Evolutionary conservation across 352 stramenopile genomes (phyloP).

Genomic region (Globisporangium barbulae): DNA sequence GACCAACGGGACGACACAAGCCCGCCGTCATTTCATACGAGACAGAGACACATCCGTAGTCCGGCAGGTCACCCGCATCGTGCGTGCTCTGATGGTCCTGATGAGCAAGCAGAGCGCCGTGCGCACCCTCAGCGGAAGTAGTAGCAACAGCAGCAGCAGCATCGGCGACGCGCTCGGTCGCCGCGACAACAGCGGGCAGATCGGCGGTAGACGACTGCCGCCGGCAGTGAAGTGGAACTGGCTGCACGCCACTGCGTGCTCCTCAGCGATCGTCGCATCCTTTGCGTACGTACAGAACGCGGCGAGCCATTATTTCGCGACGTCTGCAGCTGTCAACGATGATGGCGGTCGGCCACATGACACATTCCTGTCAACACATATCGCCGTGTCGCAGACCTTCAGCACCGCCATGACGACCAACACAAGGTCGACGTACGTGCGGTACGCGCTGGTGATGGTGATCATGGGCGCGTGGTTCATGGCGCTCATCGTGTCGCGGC

Average conservation of each 20-base stretch:
- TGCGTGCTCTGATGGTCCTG: neutral
- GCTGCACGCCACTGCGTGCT: constrained; percentile 68
- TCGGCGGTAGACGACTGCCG: constrained; percentile 3
- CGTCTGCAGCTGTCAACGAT: neutral
- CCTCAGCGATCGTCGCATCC: constrained; percentile 60
- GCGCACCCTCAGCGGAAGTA: neutral
- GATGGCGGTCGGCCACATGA: neutral
- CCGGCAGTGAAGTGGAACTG: constrained; percentile 58
- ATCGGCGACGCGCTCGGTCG: neutral
- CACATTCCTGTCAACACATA: neutral
- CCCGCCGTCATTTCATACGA: too few relatives aligned
- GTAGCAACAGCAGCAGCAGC: neutral
- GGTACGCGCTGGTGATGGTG: constrained; percentile 39
- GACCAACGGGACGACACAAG: neutral
- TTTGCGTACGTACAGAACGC: constrained; percentile 67
- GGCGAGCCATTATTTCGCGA: constrained; percentile 36
- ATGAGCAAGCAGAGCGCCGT: neutral
- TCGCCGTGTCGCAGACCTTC: constrained; percentile 8
- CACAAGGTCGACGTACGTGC: constrained; percentile 17
- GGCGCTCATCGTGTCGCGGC: constrained; percentile 42
- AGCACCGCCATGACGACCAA: neutral
- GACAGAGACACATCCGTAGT: neutral
- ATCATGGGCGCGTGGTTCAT: constrained; percentile 41
- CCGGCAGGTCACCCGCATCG: neutral
- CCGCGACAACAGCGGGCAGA: neutral